A percentile compares a stretch with the other conserved stretches of the same genome.
Conservation (phyloP, 495 filamentous ascomycete genomes). For the Coniosporium apollinis region DNA sequence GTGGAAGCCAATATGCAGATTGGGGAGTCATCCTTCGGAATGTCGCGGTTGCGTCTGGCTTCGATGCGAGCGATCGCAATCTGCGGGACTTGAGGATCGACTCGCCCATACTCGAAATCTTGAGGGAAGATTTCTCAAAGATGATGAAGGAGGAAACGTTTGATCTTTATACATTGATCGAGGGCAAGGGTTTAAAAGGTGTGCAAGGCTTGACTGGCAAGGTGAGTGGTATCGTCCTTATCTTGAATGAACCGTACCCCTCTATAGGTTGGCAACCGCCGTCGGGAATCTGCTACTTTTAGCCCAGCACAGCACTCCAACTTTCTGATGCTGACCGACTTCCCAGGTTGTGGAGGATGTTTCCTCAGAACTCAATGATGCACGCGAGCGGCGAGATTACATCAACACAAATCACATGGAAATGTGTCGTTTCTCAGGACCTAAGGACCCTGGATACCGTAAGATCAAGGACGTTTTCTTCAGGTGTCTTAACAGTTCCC, state of each 20-base stretch:
- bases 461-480: background rate
- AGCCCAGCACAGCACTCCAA: no score
- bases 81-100: background rate
- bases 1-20: slow-evolving; percentile 2
- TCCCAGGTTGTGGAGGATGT: slow-evolving; percentile 4
- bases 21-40: slow-evolving; percentile 2
- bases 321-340: no score
- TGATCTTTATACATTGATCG: background rate
- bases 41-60: background rate
- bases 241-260: background rate
- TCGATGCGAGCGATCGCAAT: background rate
- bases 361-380: slow-evolving; percentile 4
- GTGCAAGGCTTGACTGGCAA: slow-evolving; percentile 2
- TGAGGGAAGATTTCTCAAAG: background rate
- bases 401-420: slow-evolving; percentile 1
- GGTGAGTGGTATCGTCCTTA: background rate
- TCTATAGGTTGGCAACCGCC: no score
- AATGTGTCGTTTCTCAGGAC: background rate
- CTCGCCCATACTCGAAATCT: background rate
- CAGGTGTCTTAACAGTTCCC: no score
- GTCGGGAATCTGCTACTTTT: no score
- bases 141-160: background rate
- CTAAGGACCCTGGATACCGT: background rate
- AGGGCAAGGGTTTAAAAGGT: background rate
- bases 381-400: slow-evolving; percentile 1